These are phyloP conservation scores for Chernovozyma aurita DNA, from an alignment of 1,139 yeast genomes.

Conservation along the genomic window DNA sequence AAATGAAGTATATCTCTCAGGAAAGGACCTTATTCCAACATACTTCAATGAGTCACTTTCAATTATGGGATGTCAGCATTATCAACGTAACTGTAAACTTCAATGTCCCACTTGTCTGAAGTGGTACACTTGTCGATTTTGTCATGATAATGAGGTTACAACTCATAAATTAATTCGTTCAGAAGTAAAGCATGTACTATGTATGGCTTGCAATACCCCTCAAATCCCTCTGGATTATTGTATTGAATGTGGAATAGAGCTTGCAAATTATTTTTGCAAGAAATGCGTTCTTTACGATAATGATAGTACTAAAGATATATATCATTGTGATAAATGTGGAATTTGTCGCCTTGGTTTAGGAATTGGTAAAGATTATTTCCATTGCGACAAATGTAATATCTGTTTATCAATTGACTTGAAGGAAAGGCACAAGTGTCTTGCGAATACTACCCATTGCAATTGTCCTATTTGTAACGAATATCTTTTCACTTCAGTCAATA, in stretches of 20 bases:
- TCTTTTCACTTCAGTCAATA: conserved; percentile 78
- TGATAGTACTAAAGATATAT: conserved; percentile 74
- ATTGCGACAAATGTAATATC: conserved; percentile 86
- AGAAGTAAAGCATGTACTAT: conserved; percentile 64
- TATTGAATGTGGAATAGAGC: conserved; percentile 55
- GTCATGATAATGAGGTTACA: conserved; percentile 59
- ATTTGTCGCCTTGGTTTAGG: conserved; percentile 90
- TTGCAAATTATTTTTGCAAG: conserved; percentile 75
- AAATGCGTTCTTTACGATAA: conserved; percentile 82
- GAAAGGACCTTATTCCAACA: conserved; percentile 31
- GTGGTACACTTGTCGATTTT: conserved; percentile 81
- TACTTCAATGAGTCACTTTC: conserved; percentile 21
- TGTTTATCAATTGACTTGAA: conserved; percentile 79
- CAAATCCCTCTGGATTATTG: conserved; percentile 70
- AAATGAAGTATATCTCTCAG: conserved; percentile 27
- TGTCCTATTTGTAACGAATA: conserved; percentile 94
- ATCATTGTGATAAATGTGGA: conserved; percentile 91
- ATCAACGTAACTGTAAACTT: conserved; percentile 76
- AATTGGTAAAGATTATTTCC: conserved; percentile 82
- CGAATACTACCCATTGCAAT: conserved; percentile 82
- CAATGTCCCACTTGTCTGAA: conserved; percentile 72
- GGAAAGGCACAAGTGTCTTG: conserved; percentile 77
- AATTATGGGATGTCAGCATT: conserved; percentile 75
- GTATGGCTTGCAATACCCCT: conserved; percentile 75
- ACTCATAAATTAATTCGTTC: conserved; percentile 62